A percentile compares a stretch with the other conserved stretches of the same genome.
Evolutionary conservation across 176 grass and related monocot species (phyloP).

Genomic region (Cenchrus americanus): DNA sequence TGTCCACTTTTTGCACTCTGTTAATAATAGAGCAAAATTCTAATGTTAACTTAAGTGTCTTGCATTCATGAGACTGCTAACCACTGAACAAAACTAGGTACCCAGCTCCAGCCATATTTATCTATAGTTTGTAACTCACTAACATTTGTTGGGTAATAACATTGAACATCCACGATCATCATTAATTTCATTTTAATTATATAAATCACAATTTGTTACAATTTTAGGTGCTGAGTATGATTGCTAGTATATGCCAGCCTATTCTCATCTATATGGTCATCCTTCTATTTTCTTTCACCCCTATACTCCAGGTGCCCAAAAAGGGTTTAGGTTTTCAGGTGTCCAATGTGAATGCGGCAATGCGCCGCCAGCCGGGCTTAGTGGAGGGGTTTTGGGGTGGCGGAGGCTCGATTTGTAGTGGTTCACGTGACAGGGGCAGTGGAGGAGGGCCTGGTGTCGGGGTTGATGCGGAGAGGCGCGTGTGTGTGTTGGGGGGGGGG

Average conservation of each 20-base stretch:
- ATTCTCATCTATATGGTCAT: not conserved
- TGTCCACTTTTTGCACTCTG: not conserved
- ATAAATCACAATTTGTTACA: constrained; percentile 2
- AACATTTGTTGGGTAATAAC: not conserved
- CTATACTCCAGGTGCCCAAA: no score
- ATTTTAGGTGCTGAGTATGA: constrained; percentile 20
- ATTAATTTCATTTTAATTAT: not conserved
- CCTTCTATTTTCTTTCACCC: not conserved
- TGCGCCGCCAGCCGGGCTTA: no score
- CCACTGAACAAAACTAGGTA: not conserved
- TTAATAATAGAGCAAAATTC: not conserved
- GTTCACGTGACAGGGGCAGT: no score
- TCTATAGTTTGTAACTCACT: not conserved
- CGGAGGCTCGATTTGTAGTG: no score
- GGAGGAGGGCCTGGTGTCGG: no score
- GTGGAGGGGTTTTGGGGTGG: no score
- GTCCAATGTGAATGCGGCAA: no score
- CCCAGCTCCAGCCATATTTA: not conserved
- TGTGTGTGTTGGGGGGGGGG: no score
- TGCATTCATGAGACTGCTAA: not conserved
- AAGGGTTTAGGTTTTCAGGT: no score
- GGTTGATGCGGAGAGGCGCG: no score
- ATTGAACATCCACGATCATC: not conserved
- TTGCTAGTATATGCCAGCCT: not conserved
- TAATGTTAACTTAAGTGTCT: not conserved